Evolutionary conservation across 179 eudicot genomes (phyloP).

Genomic region (Camellia oleifera): DNA sequence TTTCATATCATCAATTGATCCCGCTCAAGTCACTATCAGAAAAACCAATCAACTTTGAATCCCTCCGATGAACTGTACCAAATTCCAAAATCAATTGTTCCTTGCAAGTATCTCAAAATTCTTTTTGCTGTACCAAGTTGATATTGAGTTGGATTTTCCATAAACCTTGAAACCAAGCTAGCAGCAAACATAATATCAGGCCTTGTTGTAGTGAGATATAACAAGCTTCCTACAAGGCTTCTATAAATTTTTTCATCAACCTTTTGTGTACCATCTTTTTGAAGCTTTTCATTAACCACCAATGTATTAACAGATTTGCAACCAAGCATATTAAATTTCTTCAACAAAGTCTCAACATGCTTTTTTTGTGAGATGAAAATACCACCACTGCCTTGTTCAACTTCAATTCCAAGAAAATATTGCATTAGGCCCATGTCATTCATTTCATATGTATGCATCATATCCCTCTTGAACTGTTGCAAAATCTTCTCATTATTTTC

Average conservation of each 20-base stretch:
- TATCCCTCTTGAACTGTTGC: background rate
- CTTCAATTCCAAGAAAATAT: conserved; percentile 9
- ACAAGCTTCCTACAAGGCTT: background rate
- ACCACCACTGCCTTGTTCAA: background rate
- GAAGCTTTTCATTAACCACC: background rate
- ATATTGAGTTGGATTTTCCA: background rate
- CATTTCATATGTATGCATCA: conserved; percentile 2
- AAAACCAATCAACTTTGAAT: too few species aligned
- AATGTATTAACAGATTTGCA: background rate
- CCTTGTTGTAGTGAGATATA: background rate
- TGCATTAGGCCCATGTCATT: conserved; percentile 1
- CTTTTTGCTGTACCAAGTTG: background rate
- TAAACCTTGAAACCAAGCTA: background rate
- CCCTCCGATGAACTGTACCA: too few species aligned
- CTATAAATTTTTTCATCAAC: background rate
- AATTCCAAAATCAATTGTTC: too few species aligned
- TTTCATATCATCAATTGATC: too few species aligned
- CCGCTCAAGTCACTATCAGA: too few species aligned
- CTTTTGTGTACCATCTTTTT: background rate
- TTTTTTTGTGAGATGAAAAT: background rate
- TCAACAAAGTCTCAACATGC: background rate
- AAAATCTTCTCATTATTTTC: background rate
- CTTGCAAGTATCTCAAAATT: too few species aligned
- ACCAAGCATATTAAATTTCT: background rate
- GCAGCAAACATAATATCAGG: conserved; percentile 11